Evolutionary conservation across 1,284 basidiomycete species (phyloP), one percentile per base, ranked within the genome.

Genomic region (Ganoderma resinaceum): DNA sequence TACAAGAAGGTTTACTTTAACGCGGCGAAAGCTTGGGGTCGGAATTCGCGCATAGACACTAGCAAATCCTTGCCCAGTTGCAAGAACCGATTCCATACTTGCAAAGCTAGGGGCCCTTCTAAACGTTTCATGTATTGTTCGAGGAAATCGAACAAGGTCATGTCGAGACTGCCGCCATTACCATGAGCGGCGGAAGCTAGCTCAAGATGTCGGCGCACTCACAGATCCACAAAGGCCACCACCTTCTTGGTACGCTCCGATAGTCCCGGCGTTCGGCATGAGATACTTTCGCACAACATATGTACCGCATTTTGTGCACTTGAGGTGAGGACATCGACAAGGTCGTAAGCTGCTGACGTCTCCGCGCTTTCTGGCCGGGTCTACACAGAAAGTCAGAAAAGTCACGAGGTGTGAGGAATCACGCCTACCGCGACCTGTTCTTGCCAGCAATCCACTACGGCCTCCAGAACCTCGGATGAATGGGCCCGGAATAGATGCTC

Each of bases 281-380:
- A 83, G 62, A 95, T 92, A 73, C 91, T 91, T 78, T 98, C 96
- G 77, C 94, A 97, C 23, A 97, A 82, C 86, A 97, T 94, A 70
- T 96, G 92, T 0, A 98, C 95, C 1, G 95, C 91, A 70, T 89
- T 94, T 76, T 97, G 95, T 2, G 95, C 93, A 76, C 90, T 97
- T 0, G 95, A 87, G 2, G 96, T 89, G 23, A 99, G 86, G 16
- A 91, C 82, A 76, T 97, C 95, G 12, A 98, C 83, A 57, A 98
- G 87, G 68, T 96, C 93, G 75, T 97, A 96, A 1, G 92, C 86
- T 9, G 86, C 82, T 62, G 85, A 86, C 23, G 67, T 70, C 37
- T 72, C 69, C 20, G 57, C 67, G 38, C 53, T 69, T 53, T 72
- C 71, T 20, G 71, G 69, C 35, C 71, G 66, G 26, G 67, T 63